A percentile compares a stretch with the other conserved stretches of the same genome.
These are phyloP conservation scores for Holtermanniella nyarrowii DNA, from an alignment of 768 basidiomycete genomes.

Conservation along the genomic window DNA sequence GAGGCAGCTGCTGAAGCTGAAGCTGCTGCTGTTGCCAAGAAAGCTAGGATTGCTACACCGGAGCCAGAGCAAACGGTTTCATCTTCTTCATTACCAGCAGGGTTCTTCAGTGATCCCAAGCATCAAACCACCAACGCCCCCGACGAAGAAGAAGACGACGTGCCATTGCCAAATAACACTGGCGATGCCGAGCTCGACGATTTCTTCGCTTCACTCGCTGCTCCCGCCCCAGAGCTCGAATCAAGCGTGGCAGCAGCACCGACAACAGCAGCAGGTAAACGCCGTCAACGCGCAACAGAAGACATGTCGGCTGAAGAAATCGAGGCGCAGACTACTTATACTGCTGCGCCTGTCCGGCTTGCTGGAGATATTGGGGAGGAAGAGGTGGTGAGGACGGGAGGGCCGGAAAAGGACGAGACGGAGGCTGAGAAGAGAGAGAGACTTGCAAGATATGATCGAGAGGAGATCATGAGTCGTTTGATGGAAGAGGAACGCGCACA, in stretches of 20 bases:
- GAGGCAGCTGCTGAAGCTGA: background rate
- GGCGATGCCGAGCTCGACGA: conserved; percentile 34
- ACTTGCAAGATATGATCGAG: conserved; percentile 31
- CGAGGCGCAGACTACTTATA: conserved; percentile 29
- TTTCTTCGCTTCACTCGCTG: conserved; percentile 24
- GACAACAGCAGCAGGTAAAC: conserved; percentile 6
- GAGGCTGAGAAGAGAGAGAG: conserved; percentile 25
- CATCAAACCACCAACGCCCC: conserved; percentile 4
- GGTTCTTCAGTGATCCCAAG: conserved; percentile 12
- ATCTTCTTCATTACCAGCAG: conserved; percentile 11
- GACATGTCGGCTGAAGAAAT: conserved; percentile 11
- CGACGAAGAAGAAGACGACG: conserved; percentile 2
- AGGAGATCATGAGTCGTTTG: conserved; percentile 35
- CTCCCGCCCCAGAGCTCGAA: conserved; percentile 1
- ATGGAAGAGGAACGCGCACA: conserved; percentile 38
- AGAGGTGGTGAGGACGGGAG: conserved; percentile 13
- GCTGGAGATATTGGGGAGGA: conserved; percentile 39
- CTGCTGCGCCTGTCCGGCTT: conserved; percentile 27
- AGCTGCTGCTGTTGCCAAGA: background rate
- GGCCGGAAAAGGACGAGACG: conserved; percentile 31
- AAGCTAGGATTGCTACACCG: background rate
- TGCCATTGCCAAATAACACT: conserved; percentile 9
- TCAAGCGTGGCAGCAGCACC: background rate
- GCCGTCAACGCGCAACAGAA: conserved; percentile 12
- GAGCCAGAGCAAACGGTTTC: background rate